phyloP scores from a whole-genome alignment of 306 rosid species.

The Rubus idaeus region DNA sequence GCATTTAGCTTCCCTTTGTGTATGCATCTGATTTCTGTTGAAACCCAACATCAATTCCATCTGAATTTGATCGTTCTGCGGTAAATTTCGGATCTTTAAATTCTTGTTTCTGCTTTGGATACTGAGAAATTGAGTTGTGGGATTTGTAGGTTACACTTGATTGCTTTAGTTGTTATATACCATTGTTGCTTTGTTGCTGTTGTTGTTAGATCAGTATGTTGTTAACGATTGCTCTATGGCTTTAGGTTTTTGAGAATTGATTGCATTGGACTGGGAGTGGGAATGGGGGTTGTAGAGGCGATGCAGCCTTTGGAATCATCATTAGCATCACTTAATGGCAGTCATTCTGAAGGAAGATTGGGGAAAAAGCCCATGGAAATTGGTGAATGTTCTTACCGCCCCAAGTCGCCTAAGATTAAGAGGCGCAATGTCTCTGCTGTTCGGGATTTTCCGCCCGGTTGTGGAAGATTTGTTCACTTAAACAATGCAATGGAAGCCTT shows the following conservation, averaged over 20 bases:
- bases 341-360: slow-evolving; percentile 37
- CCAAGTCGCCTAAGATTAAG: slow-evolving; percentile 34
- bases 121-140: neutral
- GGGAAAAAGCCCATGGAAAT: slow-evolving; percentile 40
- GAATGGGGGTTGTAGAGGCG: slow-evolving; percentile 42
- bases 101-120: neutral
- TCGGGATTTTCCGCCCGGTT: slow-evolving; percentile 76
- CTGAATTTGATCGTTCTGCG: neutral
- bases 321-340: slow-evolving; percentile 31
- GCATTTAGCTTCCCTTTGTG: neutral
- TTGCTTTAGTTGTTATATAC: too few relatives aligned
- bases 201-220: neutral
- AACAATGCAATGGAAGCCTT: neutral
- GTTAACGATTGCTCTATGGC: neutral
- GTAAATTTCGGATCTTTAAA: neutral
- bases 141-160: neutral
- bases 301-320: slow-evolving; percentile 29
- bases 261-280: slow-evolving; percentile 21
- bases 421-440: slow-evolving; percentile 53
- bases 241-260: slow-evolving; percentile 11
- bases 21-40: neutral
- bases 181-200: neutral
- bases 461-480: slow-evolving; percentile 51
- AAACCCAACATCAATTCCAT: neutral
- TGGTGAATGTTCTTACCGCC: slow-evolving; percentile 31